Evolutionary conservation across 768 basidiomycete species (phyloP).

Genomic region (Hypholoma sublateritium): DNA sequence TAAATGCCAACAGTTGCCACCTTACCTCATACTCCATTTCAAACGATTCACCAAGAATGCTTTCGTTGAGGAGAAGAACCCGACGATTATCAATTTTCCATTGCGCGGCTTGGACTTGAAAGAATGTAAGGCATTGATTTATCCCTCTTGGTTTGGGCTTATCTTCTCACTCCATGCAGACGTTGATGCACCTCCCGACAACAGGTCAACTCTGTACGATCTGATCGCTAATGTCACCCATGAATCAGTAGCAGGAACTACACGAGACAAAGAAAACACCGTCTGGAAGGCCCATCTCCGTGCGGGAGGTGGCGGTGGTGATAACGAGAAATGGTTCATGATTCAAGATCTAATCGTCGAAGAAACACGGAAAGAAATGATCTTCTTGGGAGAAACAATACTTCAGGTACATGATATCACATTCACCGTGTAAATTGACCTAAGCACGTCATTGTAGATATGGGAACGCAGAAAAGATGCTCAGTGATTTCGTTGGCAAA

Average conservation of each 20-base stretch:
- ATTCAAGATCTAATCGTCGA: slow-evolving; percentile 96
- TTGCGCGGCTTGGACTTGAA: slow-evolving; percentile 88
- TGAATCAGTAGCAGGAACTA: slow-evolving; percentile 94
- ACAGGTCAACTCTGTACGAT: slow-evolving; percentile 80
- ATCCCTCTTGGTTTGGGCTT: slow-evolving; percentile 21
- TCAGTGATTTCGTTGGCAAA: slow-evolving; percentile 20
- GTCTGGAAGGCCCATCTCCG: slow-evolving; percentile 92
- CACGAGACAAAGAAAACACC: slow-evolving; percentile 87
- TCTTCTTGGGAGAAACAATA: slow-evolving; percentile 95
- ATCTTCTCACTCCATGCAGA: slow-evolving; percentile 48
- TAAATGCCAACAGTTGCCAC: slow-evolving; percentile 87
- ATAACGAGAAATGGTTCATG: slow-evolving; percentile 92
- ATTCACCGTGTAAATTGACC: slow-evolving; percentile 3
- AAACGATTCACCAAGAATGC: slow-evolving; percentile 96
- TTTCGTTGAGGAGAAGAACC: slow-evolving; percentile 98
- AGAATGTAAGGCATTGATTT: slow-evolving; percentile 67
- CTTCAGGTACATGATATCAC: slow-evolving; percentile 66
- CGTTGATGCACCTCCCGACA: slow-evolving; percentile 65
- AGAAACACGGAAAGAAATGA: slow-evolving; percentile 97
- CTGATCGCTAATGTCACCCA: slow-evolving; percentile 94
- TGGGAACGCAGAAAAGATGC: slow-evolving; percentile 56
- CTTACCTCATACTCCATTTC: slow-evolving; percentile 91
- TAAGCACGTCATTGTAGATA: slow-evolving; percentile 39
- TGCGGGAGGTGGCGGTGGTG: slow-evolving; percentile 71
- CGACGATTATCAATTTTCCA: slow-evolving; percentile 97